phyloP scores from a whole-genome alignment of 2,329 filamentous ascomycete genomes.

The Nemania abortiva region DNA sequence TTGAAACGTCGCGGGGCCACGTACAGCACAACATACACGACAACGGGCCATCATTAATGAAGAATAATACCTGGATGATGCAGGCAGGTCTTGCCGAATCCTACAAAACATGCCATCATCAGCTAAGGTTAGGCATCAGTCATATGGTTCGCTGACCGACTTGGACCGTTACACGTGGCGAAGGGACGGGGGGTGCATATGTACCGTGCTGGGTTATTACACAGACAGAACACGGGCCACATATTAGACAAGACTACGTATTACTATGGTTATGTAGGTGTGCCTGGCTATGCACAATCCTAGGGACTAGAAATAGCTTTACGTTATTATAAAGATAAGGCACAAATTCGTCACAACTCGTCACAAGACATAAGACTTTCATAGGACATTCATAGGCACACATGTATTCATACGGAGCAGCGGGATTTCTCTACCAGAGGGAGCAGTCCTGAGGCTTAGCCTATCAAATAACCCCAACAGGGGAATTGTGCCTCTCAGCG shows the following conservation, averaged over 20 bases:
- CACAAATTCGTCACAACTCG: constrained; percentile 14
- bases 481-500: constrained; percentile 27
- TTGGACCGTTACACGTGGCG: constrained; percentile 27
- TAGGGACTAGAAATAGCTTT: constrained; percentile 21
- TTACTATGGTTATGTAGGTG: not conserved
- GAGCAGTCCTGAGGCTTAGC: constrained; percentile 15
- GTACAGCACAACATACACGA: not conserved
- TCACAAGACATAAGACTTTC: not conserved
- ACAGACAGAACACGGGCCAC: no score
- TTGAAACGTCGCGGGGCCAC: not conserved
- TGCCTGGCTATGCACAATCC: constrained; percentile 10
- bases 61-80: not conserved
- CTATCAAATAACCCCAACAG: constrained; percentile 30
- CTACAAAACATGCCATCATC: not conserved
- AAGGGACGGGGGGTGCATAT: not conserved
- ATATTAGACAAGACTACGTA: no score
- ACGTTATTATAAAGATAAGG: constrained; percentile 19
- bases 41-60: not conserved
- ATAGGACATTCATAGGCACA: not conserved
- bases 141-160: constrained; percentile 28
- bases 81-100: not conserved
- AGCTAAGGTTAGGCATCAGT: constrained; percentile 22
- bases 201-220: no score
- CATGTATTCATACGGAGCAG: constrained; percentile 10
- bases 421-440: not conserved